Percentiles rank a stretch among this genome's conserved stretches.
Evolutionary conservation across 352 stramenopile genomes (phyloP).

Genomic region (Pelagophyceae sp.): DNA sequence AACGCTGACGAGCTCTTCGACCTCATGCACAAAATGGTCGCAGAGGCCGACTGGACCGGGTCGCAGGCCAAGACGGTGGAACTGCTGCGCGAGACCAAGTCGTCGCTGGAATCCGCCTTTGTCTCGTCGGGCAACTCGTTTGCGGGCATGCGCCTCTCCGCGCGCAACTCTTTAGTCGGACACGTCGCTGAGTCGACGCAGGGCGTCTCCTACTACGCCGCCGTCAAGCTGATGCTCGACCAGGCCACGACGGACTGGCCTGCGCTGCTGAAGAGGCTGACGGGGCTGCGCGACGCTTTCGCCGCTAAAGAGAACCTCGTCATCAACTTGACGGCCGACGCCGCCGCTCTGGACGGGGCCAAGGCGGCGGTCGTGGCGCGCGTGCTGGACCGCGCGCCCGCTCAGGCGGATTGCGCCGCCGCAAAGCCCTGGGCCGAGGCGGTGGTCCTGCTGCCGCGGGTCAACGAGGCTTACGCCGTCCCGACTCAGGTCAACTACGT

Average conservation of each 20-base stretch:
- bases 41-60: slow-evolving; percentile 54
- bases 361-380: no score
- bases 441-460: background rate
- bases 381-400: slow-evolving; percentile 54
- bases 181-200: slow-evolving; percentile 62
- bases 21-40: slow-evolving; percentile 61
- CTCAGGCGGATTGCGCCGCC: slow-evolving; percentile 30
- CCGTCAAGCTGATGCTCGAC: slow-evolving; percentile 49
- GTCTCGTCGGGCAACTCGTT: slow-evolving; percentile 45
- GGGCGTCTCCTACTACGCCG: slow-evolving; percentile 55
- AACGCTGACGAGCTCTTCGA: slow-evolving; percentile 60
- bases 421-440: background rate
- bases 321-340: slow-evolving; percentile 66
- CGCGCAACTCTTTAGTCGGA: slow-evolving; percentile 23
- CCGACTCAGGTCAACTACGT: slow-evolving; percentile 72
- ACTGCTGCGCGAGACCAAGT: slow-evolving; percentile 61
- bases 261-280: slow-evolving; percentile 48
- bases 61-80: slow-evolving; percentile 56
- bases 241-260: slow-evolving; percentile 66
- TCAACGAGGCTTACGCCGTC: slow-evolving; percentile 61
- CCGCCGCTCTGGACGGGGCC: slow-evolving; percentile 43
- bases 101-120: slow-evolving; percentile 44
- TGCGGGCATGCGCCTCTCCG: slow-evolving; percentile 36
- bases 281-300: slow-evolving; percentile 56
- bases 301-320: slow-evolving; percentile 49